Evolutionary conservation across 257 asterid genomes (phyloP), one percentile per base, ranked within the genome.

Genomic region (Solanum megistacrolobum): DNA sequence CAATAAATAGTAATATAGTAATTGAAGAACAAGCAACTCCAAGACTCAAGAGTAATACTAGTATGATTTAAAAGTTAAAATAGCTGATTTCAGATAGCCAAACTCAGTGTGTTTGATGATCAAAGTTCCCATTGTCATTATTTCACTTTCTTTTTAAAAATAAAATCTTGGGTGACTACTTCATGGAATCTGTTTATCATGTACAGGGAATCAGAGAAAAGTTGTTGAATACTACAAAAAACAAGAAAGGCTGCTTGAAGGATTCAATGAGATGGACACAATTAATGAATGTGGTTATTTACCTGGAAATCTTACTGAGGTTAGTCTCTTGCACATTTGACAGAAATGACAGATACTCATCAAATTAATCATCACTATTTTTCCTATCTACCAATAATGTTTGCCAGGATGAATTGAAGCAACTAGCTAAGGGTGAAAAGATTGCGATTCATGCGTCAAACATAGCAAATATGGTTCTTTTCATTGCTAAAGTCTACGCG

Each of bases 261-360:
- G 97, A 55, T 95, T 92, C 91, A 96, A 88, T 89, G 98, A 95
- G 92, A 95, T 96, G 99, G 98, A 95, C 87, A 88, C 90, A 66
- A 90, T 96, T 27, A 92, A 93, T 83, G 98, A 93, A 89, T 87
- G 92, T 31, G 98, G 99, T 62, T 87, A 87, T 90, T 34, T 92
- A 88, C 92, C 97, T 9, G 95, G 90, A 90, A 88, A 91, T 87
- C 94, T 88, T 36, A 88, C 96, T 31, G 96, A 94, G 98, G 99
- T 96, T 87, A 74, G 87, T 86, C 87, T 72, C 78, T 35, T 23
- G 9, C 0, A 23, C 43, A 55, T 16, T 62, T 48, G 10, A 2
- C 2, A 52, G 38, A 34, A 52, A 83, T 52, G 20, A 27, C 25
- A 41, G 85, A 46, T 48, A 31, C 41, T 48, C 36, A 82, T 21